Evolutionary conservation across 2,329 filamentous ascomycete genomes (phyloP), one percentile per base, ranked within the genome.

Genomic region (Ophiostoma sp.): DNA sequence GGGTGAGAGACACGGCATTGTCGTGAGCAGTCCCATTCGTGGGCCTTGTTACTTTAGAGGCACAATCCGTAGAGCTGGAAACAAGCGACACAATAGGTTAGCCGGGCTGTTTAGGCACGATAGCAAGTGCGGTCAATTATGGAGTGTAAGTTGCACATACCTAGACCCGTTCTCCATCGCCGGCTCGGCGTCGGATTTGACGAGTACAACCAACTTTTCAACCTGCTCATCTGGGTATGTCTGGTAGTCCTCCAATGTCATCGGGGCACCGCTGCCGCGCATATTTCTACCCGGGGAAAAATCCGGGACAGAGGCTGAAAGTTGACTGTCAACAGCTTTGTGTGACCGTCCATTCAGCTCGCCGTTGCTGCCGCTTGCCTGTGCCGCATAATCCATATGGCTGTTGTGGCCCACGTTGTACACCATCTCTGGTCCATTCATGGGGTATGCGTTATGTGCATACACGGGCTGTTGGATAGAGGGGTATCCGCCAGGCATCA

Each of bases 221-320:
- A 76, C 74, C 38, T 76, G 72, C 40, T 74, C 72, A 66, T 78
- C 75, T 1, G 75, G 72, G 65, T 75, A 74, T 12, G 74, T 76
- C 49, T 76, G 75, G 69, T 76, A 75, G 65, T 73, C 74, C 49
- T 77, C 75, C 58, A 78, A 66, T 1, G 74, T 76, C 7, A 75
- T 71, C 0, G 71, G 69, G 0, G 73, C 72, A 36, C 73, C 71
- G 27, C 52, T 45, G 11, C 49, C 63, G 38, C 42, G 63, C 9
- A 44, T 18, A 42, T 41, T 5, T 7, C 70, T 70, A 9, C 74
- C 70, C 14, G 85, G 85, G 7, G 84, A 82, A 72, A 89, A 89
- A 70, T 88, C 86, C 0, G 86, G 85, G 2, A 88, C 87, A 27
- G 83, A 78, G n/a, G 86, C 86, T 44, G 86, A 89, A 40, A 89